A percentile compares a stretch with the other conserved stretches of the same genome.
These are phyloP conservation scores for Kodamaea neixiangensis DNA, from an alignment of 805 yeast species.

Conservation along the genomic window DNA sequence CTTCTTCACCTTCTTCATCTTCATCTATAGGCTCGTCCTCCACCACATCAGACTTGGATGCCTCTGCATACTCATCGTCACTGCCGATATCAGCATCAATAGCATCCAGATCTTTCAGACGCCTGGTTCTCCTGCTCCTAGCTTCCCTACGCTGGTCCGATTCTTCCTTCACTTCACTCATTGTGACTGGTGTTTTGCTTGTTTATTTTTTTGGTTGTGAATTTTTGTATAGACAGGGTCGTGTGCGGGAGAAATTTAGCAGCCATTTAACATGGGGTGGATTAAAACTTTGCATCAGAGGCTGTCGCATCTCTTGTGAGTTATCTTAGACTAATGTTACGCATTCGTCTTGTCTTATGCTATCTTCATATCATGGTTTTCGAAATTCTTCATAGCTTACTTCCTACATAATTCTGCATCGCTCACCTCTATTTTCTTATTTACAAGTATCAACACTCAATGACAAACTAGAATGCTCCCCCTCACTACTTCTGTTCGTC, in stretches of 20 bases:
- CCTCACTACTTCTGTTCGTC: constrained; percentile 14
- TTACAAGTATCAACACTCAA: background rate
- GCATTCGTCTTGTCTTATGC: too few relatives aligned
- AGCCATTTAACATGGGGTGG: background rate
- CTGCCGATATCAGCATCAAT: background rate
- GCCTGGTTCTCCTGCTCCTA: background rate
- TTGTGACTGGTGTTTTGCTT: background rate
- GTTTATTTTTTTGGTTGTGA: background rate
- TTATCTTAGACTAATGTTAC: too few relatives aligned
- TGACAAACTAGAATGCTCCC: background rate
- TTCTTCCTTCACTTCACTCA: constrained; percentile 1
- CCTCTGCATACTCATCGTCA: constrained; percentile 11
- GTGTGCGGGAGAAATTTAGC: background rate
- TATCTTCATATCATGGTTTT: too few relatives aligned
- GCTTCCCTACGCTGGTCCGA: background rate
- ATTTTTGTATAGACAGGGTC: background rate
- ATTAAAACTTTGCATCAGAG: too few relatives aligned
- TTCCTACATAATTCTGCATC: background rate
- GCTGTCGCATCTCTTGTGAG: background rate
- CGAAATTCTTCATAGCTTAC: too few relatives aligned
- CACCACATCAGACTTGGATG: constrained; percentile 7
- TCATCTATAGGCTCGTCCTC: constrained; percentile 11
- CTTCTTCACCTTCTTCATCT: constrained; percentile 6
- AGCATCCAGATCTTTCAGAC: background rate
- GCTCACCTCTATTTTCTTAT: background rate